Percentiles rank a stretch among this genome's conserved stretches.
Conservation (phyloP, 495 filamentous ascomycete species). For the Chaetomium cochliodes region DNA sequence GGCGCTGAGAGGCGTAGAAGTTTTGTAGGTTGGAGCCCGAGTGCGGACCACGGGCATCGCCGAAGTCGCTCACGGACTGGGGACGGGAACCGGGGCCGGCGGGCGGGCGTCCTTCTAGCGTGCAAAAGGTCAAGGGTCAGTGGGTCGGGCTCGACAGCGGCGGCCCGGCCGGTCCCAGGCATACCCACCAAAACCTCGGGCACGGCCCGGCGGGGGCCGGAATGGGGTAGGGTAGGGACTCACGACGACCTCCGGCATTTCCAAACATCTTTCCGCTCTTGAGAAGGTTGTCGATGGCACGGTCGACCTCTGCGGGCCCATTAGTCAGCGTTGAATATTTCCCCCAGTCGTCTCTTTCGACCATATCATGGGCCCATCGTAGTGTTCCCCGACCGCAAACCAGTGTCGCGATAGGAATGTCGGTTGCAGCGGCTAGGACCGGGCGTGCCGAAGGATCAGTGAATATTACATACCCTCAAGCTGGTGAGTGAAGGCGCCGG, state of each 20-base stretch:
- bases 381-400: not conserved
- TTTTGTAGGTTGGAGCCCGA: constrained; percentile 81
- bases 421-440: not conserved
- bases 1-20: constrained; percentile 91
- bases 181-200: constrained; percentile 53
- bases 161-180: constrained; percentile 34
- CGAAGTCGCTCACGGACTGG: constrained; percentile 84
- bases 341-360: not conserved
- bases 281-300: constrained; percentile 89
- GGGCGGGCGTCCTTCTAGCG: constrained; percentile 44
- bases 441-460: not conserved
- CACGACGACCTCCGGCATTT: constrained; percentile 68
- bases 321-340: constrained; percentile 26
- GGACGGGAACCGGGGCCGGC: constrained; percentile 57
- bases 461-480: constrained; percentile 74
- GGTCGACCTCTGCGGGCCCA: constrained; percentile 75
- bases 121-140: constrained; percentile 28
- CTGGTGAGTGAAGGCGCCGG: constrained; percentile 79
- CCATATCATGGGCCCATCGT: not conserved
- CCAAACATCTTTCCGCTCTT: constrained; percentile 94
- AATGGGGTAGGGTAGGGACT: constrained; percentile 78
- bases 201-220: constrained; percentile 58
- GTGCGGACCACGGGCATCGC: constrained; percentile 62
- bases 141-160: constrained; percentile 24
- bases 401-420: not conserved